phyloP scores from a whole-genome alignment of 768 basidiomycete species.

The Kwoniella shandongensis region DNA sequence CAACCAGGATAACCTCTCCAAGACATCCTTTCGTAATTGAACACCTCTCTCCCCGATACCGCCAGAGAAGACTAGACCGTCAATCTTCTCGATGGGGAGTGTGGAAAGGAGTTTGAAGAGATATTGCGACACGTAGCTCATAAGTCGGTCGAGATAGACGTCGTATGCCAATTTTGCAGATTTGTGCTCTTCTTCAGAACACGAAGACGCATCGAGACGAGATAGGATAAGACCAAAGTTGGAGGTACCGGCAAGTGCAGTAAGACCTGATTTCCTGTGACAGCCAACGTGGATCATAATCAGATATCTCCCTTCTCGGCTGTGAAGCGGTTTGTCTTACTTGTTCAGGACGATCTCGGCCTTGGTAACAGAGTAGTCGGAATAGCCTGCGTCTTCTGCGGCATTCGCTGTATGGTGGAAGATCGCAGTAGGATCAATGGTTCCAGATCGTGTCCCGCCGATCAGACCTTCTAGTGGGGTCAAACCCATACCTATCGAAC shows the following conservation, averaged over 20 bases:
- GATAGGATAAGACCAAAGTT: slow-evolving; percentile 70
- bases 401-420: slow-evolving; percentile 73
- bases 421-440: slow-evolving; percentile 79
- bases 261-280: slow-evolving; percentile 69
- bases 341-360: slow-evolving; percentile 57
- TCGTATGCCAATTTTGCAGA: slow-evolving; percentile 66
- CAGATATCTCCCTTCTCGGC: too few relatives aligned
- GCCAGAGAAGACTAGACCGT: slow-evolving; percentile 81
- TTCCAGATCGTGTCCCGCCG: slow-evolving; percentile 81
- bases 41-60: slow-evolving; percentile 79
- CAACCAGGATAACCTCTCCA: slow-evolving; percentile 61
- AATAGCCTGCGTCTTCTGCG: slow-evolving; percentile 59
- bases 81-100: slow-evolving; percentile 56
- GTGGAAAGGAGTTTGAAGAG: slow-evolving; percentile 64
- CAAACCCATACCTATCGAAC: slow-evolving; percentile 67
- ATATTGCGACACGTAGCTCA: slow-evolving; percentile 71
- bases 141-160: slow-evolving; percentile 73
- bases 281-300: not conserved
- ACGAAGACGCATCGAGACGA: slow-evolving; percentile 56
- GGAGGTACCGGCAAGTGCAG: slow-evolving; percentile 73
- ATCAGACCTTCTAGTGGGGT: slow-evolving; percentile 86
- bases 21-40: slow-evolving; percentile 64
- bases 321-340: slow-evolving; percentile 36
- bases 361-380: slow-evolving; percentile 53
- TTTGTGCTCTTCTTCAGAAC: slow-evolving; percentile 40